Percentiles rank a stretch among this genome's conserved stretches.
phyloP scores from a whole-genome alignment of 306 rosid species.

The Citrullus amarus region DNA sequence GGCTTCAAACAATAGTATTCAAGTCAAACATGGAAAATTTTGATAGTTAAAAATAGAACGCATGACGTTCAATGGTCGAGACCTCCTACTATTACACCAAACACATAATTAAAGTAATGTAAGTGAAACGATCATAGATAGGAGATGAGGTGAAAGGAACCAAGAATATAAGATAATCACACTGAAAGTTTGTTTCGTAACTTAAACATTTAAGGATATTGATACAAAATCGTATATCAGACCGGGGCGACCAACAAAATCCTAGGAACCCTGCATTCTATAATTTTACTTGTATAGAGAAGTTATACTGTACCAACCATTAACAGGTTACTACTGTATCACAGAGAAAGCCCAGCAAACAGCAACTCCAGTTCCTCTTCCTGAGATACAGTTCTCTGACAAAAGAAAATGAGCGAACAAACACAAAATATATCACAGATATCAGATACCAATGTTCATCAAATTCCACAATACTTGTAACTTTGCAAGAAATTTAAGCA shows the following conservation, averaged over 20 bases:
- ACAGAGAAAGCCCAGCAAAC: conserved; percentile 69
- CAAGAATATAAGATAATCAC: not conserved
- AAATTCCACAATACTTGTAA: not conserved
- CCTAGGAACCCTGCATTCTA: not conserved
- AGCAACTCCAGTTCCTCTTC: conserved; percentile 74
- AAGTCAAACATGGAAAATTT: not conserved
- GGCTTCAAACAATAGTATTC: not conserved
- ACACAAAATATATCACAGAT: not conserved
- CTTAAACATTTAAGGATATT: not conserved
- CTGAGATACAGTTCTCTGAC: conserved; percentile 61
- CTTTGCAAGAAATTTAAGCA: not conserved
- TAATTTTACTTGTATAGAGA: not conserved
- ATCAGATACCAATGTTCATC: not conserved
- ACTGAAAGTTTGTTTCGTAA: not conserved
- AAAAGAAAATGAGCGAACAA: not conserved
- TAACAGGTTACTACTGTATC: conserved; percentile 12
- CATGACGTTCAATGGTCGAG: not conserved
- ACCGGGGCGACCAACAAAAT: not conserved
- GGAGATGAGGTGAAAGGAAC: not conserved
- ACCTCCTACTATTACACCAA: not conserved
- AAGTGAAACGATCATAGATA: not conserved
- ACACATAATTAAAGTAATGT: not conserved
- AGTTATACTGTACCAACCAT: not conserved
- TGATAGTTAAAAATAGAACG: not conserved
- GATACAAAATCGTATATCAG: not conserved